Evolutionary conservation across 1,284 basidiomycete genomes (phyloP), one percentile per base, ranked within the genome.

Genomic region (Hypsizygus ulmarius): DNA sequence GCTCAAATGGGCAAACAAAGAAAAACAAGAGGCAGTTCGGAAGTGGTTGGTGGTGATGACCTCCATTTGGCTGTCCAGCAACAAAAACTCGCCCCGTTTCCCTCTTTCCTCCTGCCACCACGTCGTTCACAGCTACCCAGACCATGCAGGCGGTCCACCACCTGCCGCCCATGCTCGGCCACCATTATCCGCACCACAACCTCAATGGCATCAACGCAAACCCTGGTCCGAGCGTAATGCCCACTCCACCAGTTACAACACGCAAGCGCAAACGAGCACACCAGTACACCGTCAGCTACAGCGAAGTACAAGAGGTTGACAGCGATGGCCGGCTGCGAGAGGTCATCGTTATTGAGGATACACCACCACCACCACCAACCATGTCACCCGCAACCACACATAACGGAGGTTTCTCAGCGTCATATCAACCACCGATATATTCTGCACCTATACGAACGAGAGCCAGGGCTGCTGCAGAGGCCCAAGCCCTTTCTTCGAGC

Each of bases 271-370:
- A 90, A 72, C 81, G 88, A 61, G 75, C 84, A 32, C 82, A 84
- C 59, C 84, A 87, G 59, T 86, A 79, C 65, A 84, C 82, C 27
- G 84, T 90, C 65, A 84, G 78, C 70, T 90, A 90, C 72, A 87
- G 83, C 62, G 87, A 90, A 64, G 85, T 90, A 32, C 82, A 90
- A 58, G 89, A 91, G 67, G 77, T 89, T 63, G 88, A 91, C 67
- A 76, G 73, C 59, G 71, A 83, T 43, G 88, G 89, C 56, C 73
- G 76, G 56, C 73, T 88, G 36, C 74, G 89, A 43, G 89, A 92
- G 64, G 86, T 91, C 60, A 90, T 92, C 67, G 84, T 92, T 59
- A 90, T 92, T 65, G 89, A 91, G 59, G 89, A 92, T 71, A 90
- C 89, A 40, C 89, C 78, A 7, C 87, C 88, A 7, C 87, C 88